These are phyloP conservation scores for Blumeria hordei DNA, from an alignment of 2,329 filamentous ascomycete genomes.

Conservation along the genomic window DNA sequence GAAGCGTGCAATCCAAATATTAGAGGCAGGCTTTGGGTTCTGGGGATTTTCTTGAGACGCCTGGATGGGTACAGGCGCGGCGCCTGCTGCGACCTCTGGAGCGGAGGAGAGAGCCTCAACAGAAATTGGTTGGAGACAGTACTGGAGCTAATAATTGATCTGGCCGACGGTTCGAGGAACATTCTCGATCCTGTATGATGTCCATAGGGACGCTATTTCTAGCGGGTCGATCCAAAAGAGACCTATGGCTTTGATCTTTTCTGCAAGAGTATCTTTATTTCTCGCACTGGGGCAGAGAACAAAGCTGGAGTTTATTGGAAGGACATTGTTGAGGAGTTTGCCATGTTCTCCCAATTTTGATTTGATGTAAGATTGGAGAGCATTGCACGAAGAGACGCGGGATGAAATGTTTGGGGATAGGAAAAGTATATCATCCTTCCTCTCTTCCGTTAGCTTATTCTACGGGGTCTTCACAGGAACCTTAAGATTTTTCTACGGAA, in stretches of 20 bases:
- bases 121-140: background rate
- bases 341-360: background rate
- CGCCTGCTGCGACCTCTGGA: background rate
- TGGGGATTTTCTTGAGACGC: background rate
- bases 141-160: background rate
- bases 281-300: background rate
- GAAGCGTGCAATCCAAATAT: background rate
- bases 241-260: background rate
- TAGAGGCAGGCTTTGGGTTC: background rate
- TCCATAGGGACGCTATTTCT: background rate
- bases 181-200: background rate
- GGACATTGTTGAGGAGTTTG: background rate
- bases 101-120: background rate
- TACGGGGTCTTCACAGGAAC: no score
- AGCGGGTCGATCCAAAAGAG: background rate
- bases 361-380: background rate
- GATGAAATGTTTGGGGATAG: background rate
- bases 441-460: no score
- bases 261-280: background rate
- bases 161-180: background rate
- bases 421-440: background rate
- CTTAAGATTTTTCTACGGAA: no score
- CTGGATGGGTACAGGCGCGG: background rate
- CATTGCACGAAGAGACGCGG: background rate
- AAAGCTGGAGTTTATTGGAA: background rate